Percentiles rank a stretch among this genome's conserved stretches.
Evolutionary conservation across 495 filamentous ascomycete genomes (phyloP).

Genomic region (Oleoguttula mirabilis): DNA sequence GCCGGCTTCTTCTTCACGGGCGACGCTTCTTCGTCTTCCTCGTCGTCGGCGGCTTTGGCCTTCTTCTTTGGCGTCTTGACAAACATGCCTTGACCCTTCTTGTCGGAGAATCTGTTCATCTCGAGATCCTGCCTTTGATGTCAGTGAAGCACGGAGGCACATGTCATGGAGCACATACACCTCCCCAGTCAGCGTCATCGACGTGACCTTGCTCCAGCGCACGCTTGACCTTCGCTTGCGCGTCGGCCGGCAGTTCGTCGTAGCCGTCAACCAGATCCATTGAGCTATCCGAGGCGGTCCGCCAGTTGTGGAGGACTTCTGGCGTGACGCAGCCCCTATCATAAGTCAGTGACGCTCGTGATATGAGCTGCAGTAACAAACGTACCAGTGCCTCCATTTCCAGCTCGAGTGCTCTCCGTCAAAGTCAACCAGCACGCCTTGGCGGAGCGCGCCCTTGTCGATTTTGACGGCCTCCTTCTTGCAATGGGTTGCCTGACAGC

Average conservation of each 20-base stretch:
- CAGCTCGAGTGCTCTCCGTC: slow-evolving; percentile 40
- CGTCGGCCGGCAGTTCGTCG: slow-evolving; percentile 52
- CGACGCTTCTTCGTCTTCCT: slow-evolving; percentile 27
- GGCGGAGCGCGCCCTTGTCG: slow-evolving; percentile 59
- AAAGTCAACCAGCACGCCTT: slow-evolving; percentile 53
- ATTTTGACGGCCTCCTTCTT: slow-evolving; percentile 55
- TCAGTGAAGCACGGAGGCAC: no score
- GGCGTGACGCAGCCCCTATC: slow-evolving; percentile 73
- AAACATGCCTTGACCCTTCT: slow-evolving; percentile 12
- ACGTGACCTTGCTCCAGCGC: slow-evolving; percentile 61
- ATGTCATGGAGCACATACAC: slow-evolving; percentile 42
- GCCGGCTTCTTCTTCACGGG: slow-evolving; percentile 21
- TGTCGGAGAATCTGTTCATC: slow-evolving; percentile 38
- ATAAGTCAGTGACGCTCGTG: neutral
- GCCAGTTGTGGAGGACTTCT: slow-evolving; percentile 43
- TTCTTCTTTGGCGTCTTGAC: slow-evolving; percentile 31
- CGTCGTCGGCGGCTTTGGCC: slow-evolving; percentile 21
- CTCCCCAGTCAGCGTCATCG: slow-evolving; percentile 64
- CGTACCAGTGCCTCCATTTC: slow-evolving; percentile 71
- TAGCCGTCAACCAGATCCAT: slow-evolving; percentile 71
- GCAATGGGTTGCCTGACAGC: slow-evolving; percentile 56
- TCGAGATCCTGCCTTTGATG: slow-evolving; percentile 59
- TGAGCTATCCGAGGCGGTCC: slow-evolving; percentile 47
- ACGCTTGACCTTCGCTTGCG: slow-evolving; percentile 48
- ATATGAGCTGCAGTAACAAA: neutral